Conservation (phyloP, 345 rosid species). For the Eucalyptus cladocalyx region DNA sequence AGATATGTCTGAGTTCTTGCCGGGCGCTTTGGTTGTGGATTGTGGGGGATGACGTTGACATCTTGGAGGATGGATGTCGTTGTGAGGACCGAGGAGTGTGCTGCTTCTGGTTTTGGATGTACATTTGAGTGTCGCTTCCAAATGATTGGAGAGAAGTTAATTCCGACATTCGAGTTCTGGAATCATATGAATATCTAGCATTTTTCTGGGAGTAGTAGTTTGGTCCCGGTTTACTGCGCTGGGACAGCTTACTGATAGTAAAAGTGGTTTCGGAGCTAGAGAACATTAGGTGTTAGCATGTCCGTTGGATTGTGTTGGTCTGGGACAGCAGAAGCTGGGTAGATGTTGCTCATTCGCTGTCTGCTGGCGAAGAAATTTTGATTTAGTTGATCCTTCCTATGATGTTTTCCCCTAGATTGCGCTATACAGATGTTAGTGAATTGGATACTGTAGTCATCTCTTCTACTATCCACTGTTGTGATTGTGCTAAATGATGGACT, state of each 20-base stretch:
- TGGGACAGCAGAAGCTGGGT: not conserved
- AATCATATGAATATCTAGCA: not conserved
- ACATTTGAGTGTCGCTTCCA: not conserved
- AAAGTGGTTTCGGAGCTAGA: not conserved
- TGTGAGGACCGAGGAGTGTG: not conserved
- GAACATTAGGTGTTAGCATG: not conserved
- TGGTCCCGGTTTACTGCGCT: not conserved
- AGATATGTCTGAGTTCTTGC: not conserved
- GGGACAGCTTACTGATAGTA: not conserved
- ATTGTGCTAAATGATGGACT: not conserved
- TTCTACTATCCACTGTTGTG: not conserved
- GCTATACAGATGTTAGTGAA: not conserved
- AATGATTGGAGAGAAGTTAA: not conserved
- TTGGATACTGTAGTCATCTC: not conserved
- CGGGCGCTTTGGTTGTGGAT: not conserved
- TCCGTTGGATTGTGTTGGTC: not conserved
- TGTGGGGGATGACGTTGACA: not conserved
- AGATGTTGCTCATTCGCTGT: not conserved
- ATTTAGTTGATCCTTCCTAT: not conserved
- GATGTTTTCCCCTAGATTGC: not conserved
- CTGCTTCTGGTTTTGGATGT: not conserved
- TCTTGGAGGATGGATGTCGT: not conserved
- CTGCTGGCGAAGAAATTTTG: not conserved
- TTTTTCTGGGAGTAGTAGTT: not conserved
- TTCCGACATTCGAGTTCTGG: not conserved